Conservation (phyloP, 129 eudicot genomes). For the sunflower (Helianthus annuus) region DNA sequence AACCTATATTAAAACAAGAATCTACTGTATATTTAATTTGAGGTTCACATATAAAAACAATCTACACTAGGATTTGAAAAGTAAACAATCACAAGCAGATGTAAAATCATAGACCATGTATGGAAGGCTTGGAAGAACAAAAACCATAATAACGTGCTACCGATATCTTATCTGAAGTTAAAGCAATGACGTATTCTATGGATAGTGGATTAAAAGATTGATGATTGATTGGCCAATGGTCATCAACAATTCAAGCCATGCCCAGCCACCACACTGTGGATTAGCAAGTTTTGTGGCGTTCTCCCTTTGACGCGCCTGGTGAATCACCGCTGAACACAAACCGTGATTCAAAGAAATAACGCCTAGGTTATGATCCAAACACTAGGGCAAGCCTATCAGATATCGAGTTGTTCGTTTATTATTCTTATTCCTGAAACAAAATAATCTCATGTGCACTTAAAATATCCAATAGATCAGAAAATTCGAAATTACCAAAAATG, state of each 20-base stretch:
- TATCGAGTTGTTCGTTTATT: neutral
- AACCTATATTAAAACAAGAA: constrained; percentile 13
- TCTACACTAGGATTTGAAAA: neutral
- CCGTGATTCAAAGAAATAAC: too few relatives aligned
- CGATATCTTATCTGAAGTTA: neutral
- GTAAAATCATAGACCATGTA: neutral
- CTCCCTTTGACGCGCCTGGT: too few relatives aligned
- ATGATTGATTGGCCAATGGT: neutral
- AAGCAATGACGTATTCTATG: neutral
- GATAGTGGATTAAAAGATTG: neutral
- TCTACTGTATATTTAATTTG: neutral
- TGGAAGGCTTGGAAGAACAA: neutral
- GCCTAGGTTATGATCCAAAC: neutral
- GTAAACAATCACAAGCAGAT: neutral
- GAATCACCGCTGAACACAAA: too few relatives aligned
- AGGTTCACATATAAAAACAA: neutral
- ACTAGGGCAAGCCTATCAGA: too few relatives aligned
- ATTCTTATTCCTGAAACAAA: neutral
- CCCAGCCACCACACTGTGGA: too few relatives aligned
- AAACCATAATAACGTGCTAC: neutral
- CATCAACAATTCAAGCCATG: neutral
- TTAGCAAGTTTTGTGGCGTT: too few relatives aligned
- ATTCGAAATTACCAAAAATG: neutral
- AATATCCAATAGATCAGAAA: neutral
- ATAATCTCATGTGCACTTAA: neutral